These are phyloP conservation scores for Tylopilus sp. DNA, from an alignment of 768 basidiomycete species.

Conservation along the genomic window DNA sequence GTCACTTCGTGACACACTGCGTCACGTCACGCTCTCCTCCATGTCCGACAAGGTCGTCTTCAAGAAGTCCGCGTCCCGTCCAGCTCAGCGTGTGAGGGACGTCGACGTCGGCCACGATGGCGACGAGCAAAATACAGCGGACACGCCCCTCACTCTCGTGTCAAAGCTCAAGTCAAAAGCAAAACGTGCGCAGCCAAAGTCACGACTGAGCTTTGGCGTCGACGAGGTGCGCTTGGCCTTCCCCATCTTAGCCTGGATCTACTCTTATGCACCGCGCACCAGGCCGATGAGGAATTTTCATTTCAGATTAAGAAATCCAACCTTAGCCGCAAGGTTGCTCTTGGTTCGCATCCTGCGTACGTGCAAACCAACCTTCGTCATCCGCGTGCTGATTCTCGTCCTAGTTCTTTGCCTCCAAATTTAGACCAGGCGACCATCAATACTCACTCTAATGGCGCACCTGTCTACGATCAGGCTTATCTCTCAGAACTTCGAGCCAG, in stretches of 20 bases:
- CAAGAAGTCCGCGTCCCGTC: conserved; percentile 41
- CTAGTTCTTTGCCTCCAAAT: conserved; percentile 40
- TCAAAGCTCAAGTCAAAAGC: conserved; percentile 69
- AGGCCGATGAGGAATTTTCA: conserved; percentile 59
- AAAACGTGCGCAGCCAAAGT: conserved; percentile 63
- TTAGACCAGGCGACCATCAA: conserved; percentile 58
- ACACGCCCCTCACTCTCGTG: conserved; percentile 59
- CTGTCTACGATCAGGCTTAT: conserved; percentile 69
- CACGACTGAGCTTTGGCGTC: conserved; percentile 75
- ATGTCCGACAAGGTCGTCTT: conserved; percentile 35
- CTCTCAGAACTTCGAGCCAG: conserved; percentile 77
- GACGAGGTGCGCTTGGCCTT: conserved; percentile 49
- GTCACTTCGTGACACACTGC: conserved; percentile 13
- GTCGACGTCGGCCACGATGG: conserved; percentile 33
- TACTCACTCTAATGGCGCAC: conserved; percentile 41
- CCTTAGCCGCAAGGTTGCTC: conserved; percentile 61
- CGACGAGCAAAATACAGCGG: background rate
- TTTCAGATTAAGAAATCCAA: conserved; percentile 83
- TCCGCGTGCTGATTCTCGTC: conserved; percentile 11
- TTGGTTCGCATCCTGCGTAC: conserved; percentile 55
- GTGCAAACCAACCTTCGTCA: conserved; percentile 6
- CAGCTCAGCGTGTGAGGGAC: conserved; percentile 40
- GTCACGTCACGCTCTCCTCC: conserved; percentile 23
- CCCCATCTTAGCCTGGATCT: conserved; percentile 6
- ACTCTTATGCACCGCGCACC: conserved; percentile 26